These are phyloP conservation scores for Heteromeles arbutifolia DNA, from an alignment of 306 rosid genomes.

Conservation along the genomic window DNA sequence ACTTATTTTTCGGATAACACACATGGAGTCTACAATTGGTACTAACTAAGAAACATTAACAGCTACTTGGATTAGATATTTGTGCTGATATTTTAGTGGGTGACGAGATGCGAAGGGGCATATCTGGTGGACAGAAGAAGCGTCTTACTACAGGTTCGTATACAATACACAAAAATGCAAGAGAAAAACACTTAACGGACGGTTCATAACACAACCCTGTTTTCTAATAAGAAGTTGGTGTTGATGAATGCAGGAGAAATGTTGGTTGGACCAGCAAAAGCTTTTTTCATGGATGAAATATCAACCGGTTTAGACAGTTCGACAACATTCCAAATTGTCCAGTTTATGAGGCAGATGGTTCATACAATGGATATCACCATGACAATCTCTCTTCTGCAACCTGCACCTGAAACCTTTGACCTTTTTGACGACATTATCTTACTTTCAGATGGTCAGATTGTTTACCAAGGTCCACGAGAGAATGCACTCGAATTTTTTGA, in stretches of 20 bases:
- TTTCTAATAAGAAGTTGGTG: neutral
- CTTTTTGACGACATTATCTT: slow-evolving; percentile 8
- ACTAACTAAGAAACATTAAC: neutral
- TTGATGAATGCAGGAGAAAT: slow-evolving; percentile 3
- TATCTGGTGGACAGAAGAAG: slow-evolving; percentile 73
- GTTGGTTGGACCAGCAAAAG: slow-evolving; percentile 7
- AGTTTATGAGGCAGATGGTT: neutral
- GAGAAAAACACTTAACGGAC: neutral
- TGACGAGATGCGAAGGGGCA: slow-evolving; percentile 74
- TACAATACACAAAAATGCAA: neutral
- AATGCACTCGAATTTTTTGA: slow-evolving; percentile 6
- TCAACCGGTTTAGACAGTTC: slow-evolving; percentile 10
- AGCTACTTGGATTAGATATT: slow-evolving; percentile 72
- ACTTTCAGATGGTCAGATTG: slow-evolving; percentile 9
- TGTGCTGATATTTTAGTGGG: slow-evolving; percentile 70
- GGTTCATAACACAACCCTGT: too few species aligned
- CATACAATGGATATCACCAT: slow-evolving; percentile 7
- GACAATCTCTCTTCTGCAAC: slow-evolving; percentile 1
- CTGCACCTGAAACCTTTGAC: slow-evolving; percentile 7
- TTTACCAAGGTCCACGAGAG: slow-evolving; percentile 11
- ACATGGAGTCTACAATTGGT: neutral
- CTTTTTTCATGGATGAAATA: slow-evolving; percentile 6
- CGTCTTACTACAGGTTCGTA: slow-evolving; percentile 60
- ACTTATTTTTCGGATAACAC: neutral
- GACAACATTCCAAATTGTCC: slow-evolving; percentile 1